These are phyloP conservation scores for Talaromyces sp. DNA, from an alignment of 2,329 filamentous ascomycete species.

Conservation along the genomic window DNA sequence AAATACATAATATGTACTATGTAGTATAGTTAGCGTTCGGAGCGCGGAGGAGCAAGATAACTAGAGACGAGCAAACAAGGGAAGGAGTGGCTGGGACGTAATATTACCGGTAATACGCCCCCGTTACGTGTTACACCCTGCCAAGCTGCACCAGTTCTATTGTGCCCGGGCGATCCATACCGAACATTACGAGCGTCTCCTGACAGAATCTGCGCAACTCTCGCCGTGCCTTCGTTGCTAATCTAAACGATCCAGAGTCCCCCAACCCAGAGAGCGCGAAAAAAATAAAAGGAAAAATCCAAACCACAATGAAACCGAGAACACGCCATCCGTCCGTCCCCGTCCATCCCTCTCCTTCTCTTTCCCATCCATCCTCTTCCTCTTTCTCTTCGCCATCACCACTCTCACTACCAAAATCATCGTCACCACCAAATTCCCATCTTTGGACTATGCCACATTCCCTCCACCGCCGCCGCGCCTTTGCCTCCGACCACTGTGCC, in stretches of 20 bases:
- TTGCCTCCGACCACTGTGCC: constrained; percentile 27
- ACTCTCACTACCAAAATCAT: constrained; percentile 22
- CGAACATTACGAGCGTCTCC: not conserved
- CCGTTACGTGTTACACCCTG: not conserved
- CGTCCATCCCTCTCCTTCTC: constrained; percentile 22
- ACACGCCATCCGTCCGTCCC: constrained; percentile 20
- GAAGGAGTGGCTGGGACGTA: not conserved
- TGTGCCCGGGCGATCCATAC: not conserved
- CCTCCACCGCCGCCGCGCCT: constrained; percentile 22
- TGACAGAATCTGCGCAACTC: constrained; percentile 4
- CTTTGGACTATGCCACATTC: constrained; percentile 31
- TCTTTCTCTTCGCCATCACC: constrained; percentile 20
- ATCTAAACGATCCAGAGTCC: constrained; percentile 14
- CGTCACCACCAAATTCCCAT: constrained; percentile 22
- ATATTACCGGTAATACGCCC: not conserved
- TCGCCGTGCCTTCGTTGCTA: not conserved
- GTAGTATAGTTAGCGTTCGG: not conserved
- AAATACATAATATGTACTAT: not conserved
- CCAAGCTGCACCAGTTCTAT: not conserved
- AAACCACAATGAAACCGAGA: constrained; percentile 29
- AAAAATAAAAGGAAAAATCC: constrained; percentile 2
- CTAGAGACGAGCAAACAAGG: not conserved
- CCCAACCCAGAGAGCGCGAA: constrained; percentile 1
- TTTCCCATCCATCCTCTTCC: constrained; percentile 2
- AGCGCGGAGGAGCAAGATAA: not conserved